Conservation (phyloP, 208 protist genomes). For the Acanthamoeba royreba region DNA sequence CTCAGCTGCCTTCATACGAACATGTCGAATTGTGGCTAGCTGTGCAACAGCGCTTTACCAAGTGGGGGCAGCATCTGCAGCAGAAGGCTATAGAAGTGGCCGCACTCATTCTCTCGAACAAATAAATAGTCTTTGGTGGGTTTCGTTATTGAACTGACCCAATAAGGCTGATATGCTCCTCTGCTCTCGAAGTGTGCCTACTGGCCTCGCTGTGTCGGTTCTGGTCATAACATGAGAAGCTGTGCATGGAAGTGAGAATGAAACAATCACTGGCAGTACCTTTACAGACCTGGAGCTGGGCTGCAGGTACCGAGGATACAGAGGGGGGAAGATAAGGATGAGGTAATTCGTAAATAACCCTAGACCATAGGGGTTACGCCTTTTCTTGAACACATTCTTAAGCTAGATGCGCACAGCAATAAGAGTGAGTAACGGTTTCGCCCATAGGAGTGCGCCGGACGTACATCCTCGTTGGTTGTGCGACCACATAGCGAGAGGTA, state of each 20-base stretch:
- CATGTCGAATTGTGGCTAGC: no score
- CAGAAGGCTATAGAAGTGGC: no score
- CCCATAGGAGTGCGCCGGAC: not conserved
- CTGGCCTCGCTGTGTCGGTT: not conserved
- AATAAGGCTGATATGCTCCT: not conserved
- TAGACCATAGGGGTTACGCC: not conserved
- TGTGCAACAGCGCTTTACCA: no score
- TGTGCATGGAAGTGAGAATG: not conserved
- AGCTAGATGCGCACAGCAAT: not conserved
- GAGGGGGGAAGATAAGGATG: not conserved
- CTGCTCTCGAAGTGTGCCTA: not conserved
- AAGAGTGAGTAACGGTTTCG: not conserved
- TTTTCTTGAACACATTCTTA: not conserved
- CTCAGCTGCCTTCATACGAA: no score
- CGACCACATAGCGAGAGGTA: not conserved
- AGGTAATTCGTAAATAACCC: not conserved
- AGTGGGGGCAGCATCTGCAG: no score
- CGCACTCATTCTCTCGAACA: no score
- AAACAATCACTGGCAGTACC: not conserved
- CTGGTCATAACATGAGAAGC: not conserved
- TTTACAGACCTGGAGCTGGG: not conserved
- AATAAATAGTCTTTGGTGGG: no score
- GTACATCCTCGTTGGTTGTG: slow-evolving; percentile 43
- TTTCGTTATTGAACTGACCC: no score
- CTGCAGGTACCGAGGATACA: not conserved